Conservation (phyloP, 208 protist species). For the Trypanosoma rangeli region DNA sequence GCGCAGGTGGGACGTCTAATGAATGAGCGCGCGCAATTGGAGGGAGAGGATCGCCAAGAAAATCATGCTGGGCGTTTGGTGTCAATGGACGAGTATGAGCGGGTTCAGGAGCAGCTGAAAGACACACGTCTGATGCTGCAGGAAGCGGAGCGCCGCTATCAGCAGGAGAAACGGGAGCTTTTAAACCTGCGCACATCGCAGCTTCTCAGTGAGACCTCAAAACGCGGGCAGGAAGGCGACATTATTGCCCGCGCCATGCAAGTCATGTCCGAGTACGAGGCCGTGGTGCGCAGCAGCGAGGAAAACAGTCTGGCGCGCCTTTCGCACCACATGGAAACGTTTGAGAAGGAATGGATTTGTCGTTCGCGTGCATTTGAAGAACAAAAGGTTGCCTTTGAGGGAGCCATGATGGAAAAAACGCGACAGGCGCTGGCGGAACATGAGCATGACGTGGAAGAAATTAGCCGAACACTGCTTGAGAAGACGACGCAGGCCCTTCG, state of each 20-base stretch:
- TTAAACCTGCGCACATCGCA: constrained; percentile 31
- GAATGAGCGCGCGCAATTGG: background rate
- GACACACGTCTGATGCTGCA: constrained; percentile 32
- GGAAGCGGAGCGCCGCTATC: constrained; percentile 34
- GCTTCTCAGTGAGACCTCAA: constrained; percentile 27
- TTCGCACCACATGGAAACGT: constrained; percentile 34
- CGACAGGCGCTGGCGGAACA: constrained; percentile 27
- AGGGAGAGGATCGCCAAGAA: background rate
- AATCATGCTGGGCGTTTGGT: background rate
- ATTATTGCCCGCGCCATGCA: constrained; percentile 38
- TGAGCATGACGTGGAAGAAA: constrained; percentile 30
- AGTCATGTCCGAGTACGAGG: constrained; percentile 39
- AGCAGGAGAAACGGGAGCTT: constrained; percentile 37
- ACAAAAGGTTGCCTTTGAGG: constrained; percentile 33
- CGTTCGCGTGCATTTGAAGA: constrained; percentile 37
- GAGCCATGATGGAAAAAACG: constrained; percentile 25
- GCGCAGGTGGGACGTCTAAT: background rate
- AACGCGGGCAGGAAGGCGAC: constrained; percentile 32
- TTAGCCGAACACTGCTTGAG: constrained; percentile 38
- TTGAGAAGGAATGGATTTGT: constrained; percentile 36
- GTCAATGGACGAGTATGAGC: constrained; percentile 17
- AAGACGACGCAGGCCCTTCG: constrained; percentile 30
- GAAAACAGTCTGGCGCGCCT: constrained; percentile 32
- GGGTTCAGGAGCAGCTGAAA: constrained; percentile 27
- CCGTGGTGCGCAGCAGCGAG: constrained; percentile 31